Base-by-base conservation (phyloP, 176 grass and related monocot species). In the Oryza officinalis region DNA sequence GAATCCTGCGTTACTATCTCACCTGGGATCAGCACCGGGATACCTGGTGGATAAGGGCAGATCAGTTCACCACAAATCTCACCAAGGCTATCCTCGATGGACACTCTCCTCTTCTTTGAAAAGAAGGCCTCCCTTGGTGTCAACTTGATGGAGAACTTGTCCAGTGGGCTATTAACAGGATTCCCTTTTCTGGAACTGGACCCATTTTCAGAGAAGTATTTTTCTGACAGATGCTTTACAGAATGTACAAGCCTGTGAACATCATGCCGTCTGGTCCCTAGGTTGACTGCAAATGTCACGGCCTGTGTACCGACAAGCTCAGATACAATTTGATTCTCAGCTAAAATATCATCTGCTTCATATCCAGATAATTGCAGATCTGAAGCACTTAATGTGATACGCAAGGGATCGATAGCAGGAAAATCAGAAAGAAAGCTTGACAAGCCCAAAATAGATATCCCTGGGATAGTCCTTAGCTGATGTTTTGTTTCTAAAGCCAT, bases 61-160 rank as follows among this genome's bases (percentile, higher is more conserved):
- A 98, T 83, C 72, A 98, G 81, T 78, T 98, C 96, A 46, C 96
- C 96, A 77, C 91, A 93, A 31, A 98, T 95, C 75, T 90, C n/a
- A 10, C 89, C 91, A 69, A 95, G 30, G 75, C 96, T 91, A 30
- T 95, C 85, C 71, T 89, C 77, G 59, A 85, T 82, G 72, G 26
- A 15, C 50, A 92, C 80, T 76, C 52, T 88, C 73, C 63, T 93
- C 65, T 98, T 98, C 79, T 88, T 90, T 65, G 84, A 75, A 85
- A 95, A 95, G 78, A 98, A 95, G 12, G 92, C 88, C 33, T 91
- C 89, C 88, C 96, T 88, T 52, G 93, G 96, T 68, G 71, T 90
- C 57, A 95, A 46, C 33, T 90, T 80, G 44, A 93, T 57, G 43
- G 73, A 85, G 38, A 84, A 68, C 10, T 47, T 84, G 27, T 81